These are phyloP conservation scores for Firmiana major DNA, from an alignment of 345 rosid species.

Conservation along the genomic window DNA sequence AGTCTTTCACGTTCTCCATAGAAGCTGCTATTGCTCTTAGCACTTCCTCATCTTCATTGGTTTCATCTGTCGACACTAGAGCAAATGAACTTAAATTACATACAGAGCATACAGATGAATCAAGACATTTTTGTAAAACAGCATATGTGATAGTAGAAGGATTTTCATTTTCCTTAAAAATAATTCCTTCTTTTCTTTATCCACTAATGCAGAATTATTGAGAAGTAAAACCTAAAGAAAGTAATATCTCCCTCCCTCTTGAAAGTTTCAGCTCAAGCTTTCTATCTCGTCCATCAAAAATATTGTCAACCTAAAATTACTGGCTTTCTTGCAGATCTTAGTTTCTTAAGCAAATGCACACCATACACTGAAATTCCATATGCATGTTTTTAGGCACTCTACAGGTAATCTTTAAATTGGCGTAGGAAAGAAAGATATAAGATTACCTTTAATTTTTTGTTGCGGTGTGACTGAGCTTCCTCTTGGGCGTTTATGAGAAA, in stretches of 20 bases:
- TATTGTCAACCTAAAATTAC: neutral
- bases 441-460: conserved; percentile 55
- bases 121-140: neutral
- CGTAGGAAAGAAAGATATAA: neutral
- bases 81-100: conserved; percentile 12
- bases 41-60: conserved; percentile 55
- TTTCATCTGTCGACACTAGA: conserved; percentile 31
- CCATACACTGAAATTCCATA: neutral
- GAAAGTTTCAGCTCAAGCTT: neutral
- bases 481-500: conserved; percentile 84
- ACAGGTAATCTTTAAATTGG: neutral
- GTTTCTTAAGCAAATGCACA: neutral
- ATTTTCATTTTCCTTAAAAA: neutral
- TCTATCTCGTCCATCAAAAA: neutral
- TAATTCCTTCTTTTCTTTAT: neutral
- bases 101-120: neutral
- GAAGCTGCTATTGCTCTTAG: conserved; percentile 64
- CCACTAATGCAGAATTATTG: neutral
- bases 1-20: conserved; percentile 44
- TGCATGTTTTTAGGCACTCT: neutral
- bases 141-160: neutral
- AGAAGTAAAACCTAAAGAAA: neutral
- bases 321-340: neutral
- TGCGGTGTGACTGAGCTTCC: conserved; percentile 58
- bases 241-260: neutral